Percentiles rank a stretch among this genome's conserved stretches.
Evolutionary conservation across 176 grass and related monocot genomes (phyloP).

Genomic region (Rhynchospora breviuscula): DNA sequence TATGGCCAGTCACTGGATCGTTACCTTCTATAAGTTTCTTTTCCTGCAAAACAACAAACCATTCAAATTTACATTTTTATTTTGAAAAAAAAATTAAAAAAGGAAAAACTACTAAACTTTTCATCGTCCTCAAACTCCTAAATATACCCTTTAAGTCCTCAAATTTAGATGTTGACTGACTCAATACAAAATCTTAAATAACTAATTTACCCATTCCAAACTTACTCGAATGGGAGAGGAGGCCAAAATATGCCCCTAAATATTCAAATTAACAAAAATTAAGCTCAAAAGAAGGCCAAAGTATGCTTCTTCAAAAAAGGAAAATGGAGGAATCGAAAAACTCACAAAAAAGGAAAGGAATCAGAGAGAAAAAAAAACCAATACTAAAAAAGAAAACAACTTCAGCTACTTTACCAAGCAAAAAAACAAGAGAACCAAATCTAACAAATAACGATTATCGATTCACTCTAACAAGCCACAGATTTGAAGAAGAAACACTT

Average conservation of each 20-base stretch:
- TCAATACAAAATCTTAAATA: neutral
- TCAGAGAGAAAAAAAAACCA: neutral
- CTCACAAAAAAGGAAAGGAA: constrained; percentile 4
- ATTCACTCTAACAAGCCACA: neutral
- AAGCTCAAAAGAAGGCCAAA: neutral
- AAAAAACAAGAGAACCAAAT: constrained; percentile 13
- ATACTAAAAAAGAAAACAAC: neutral
- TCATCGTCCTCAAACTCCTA: neutral
- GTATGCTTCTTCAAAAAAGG: neutral
- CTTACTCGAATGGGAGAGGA: neutral
- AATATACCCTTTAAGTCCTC: neutral
- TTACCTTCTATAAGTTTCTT: constrained; percentile 39
- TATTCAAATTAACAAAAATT: neutral
- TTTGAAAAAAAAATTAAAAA: neutral
- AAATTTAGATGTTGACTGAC: neutral
- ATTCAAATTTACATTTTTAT: neutral
- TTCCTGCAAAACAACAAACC: neutral
- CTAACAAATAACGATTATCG: neutral
- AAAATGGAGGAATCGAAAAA: neutral
- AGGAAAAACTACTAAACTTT: neutral
- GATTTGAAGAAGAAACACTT: neutral
- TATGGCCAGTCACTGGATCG: constrained; percentile 77
- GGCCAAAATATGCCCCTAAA: neutral
- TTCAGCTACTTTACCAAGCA: neutral
- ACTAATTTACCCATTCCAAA: neutral